Evolutionary conservation across 2,329 filamentous ascomycete genomes (phyloP).

Genomic region (Helotiales sp.): DNA sequence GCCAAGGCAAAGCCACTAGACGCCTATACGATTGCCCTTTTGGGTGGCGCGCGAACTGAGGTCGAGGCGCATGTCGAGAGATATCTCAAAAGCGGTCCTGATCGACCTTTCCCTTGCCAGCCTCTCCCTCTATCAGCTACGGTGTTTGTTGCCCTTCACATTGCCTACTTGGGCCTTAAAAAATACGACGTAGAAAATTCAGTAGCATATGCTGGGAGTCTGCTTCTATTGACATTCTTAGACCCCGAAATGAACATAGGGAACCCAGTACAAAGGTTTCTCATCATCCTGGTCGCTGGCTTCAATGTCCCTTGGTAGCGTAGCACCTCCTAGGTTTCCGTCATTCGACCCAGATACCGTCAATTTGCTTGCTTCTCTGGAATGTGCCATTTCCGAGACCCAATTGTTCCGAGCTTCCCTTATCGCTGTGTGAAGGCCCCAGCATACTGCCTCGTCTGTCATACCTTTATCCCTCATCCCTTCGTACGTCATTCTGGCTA

Average conservation of each 20-base stretch:
- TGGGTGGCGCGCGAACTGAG: not conserved
- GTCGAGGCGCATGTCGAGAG: not conserved
- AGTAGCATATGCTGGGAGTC: not conserved
- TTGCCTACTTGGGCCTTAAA: not conserved
- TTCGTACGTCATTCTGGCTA: conserved; percentile 42
- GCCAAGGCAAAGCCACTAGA: not conserved
- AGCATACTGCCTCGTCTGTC: conserved; percentile 9
- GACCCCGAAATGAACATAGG: conserved; percentile 20
- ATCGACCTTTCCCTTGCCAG: not conserved
- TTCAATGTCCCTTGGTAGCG: not conserved
- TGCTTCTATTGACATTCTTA: not conserved
- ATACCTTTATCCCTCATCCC: conserved; percentile 15
- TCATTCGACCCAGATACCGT: not conserved
- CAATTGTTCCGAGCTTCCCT: not conserved
- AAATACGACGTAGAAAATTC: not conserved
- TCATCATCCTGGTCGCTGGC: not conserved
- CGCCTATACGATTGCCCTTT: not conserved
- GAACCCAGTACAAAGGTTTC: conserved; percentile 1
- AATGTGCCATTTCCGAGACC: not conserved
- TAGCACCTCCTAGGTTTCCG: not conserved
- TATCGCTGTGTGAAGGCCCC: conserved; percentile 11
- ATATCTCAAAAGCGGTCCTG: not conserved
- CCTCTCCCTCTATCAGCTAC: not conserved
- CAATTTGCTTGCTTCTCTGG: not conserved
- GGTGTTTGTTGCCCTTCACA: not conserved